A percentile compares a stretch with the other conserved stretches of the same genome.
These are phyloP conservation scores for Byssochlamys sp. DNA, from an alignment of 2,329 filamentous ascomycete genomes.

Conservation along the genomic window DNA sequence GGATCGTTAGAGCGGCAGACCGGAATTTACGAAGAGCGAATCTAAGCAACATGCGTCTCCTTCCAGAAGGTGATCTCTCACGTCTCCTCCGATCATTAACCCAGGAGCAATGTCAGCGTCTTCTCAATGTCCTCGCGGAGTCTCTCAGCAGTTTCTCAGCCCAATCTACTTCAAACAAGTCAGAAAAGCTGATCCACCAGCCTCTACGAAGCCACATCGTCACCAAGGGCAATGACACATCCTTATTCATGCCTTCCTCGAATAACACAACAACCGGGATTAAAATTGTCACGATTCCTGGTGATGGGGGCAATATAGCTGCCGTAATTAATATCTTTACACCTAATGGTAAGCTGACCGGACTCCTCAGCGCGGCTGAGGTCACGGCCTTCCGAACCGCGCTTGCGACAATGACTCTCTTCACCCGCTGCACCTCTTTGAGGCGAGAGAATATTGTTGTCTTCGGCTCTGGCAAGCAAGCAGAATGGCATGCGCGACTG, in stretches of 20 bases:
- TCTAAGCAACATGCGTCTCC: neutral
- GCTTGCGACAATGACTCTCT: conserved; percentile 58
- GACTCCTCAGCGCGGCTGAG: conserved; percentile 62
- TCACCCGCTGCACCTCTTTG: conserved; percentile 36
- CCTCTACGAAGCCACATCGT: conserved; percentile 33
- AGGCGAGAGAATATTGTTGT: conserved; percentile 32
- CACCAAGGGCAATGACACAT: conserved; percentile 41
- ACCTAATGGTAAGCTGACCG: conserved; percentile 52
- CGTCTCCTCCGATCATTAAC: neutral
- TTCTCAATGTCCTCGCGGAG: neutral
- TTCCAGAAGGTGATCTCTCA: neutral
- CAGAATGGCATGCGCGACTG: conserved; percentile 42
- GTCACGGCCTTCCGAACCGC: conserved; percentile 75
- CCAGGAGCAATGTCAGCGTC: neutral
- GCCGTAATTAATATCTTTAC: conserved; percentile 62
- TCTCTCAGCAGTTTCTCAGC: neutral
- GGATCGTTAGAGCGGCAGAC: too few species aligned
- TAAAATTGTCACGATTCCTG: conserved; percentile 60
- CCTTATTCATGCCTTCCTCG: conserved; percentile 65
- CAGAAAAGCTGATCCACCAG: conserved; percentile 31
- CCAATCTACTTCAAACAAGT: neutral
- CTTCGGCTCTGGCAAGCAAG: conserved; percentile 42
- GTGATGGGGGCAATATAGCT: conserved; percentile 39
- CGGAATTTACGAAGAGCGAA: too few species aligned
- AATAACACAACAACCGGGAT: conserved; percentile 56